Percentiles rank a stretch among this genome's conserved stretches.
These are phyloP conservation scores for Ogataea nonfermentans DNA, from an alignment of 805 yeast species.

Conservation along the genomic window DNA sequence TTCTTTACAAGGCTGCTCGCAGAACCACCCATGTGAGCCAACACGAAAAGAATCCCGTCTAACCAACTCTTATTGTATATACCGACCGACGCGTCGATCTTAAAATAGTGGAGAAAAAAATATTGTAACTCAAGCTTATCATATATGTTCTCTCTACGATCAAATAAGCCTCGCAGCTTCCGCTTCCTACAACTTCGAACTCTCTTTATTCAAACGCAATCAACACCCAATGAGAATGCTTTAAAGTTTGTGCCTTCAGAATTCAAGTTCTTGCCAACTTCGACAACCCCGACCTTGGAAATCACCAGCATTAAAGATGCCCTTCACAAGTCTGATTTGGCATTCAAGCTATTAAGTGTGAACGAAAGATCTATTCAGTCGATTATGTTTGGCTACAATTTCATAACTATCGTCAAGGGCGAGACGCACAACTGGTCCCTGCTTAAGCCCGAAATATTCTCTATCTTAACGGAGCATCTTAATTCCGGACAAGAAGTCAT, in stretches of 20 bases:
- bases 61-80: background rate
- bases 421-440: constrained; percentile 46
- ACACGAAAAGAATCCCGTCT: constrained; percentile 2
- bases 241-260: constrained; percentile 75
- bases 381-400: constrained; percentile 78
- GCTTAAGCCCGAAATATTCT: constrained; percentile 65
- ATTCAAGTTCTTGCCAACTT: constrained; percentile 59
- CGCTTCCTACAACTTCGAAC: constrained; percentile 17
- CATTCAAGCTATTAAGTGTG: constrained; percentile 66
- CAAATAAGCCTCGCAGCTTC: constrained; percentile 34
- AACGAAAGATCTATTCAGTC: constrained; percentile 65
- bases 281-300: constrained; percentile 59
- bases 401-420: constrained; percentile 75
- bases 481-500: constrained; percentile 58
- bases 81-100: constrained; percentile 31
- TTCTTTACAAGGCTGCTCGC: constrained; percentile 12
- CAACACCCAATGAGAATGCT: constrained; percentile 86
- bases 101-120: constrained; percentile 39
- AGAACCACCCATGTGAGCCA: background rate
- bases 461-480: constrained; percentile 53
- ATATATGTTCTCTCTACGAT: constrained; percentile 3
- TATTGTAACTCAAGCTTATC: constrained; percentile 43
- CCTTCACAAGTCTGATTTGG: constrained; percentile 63
- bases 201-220: constrained; percentile 75
- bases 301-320: constrained; percentile 77